Conservation (phyloP, 2,329 filamentous ascomycete genomes). For the Gnomoniopsis smithogilvyi region DNA sequence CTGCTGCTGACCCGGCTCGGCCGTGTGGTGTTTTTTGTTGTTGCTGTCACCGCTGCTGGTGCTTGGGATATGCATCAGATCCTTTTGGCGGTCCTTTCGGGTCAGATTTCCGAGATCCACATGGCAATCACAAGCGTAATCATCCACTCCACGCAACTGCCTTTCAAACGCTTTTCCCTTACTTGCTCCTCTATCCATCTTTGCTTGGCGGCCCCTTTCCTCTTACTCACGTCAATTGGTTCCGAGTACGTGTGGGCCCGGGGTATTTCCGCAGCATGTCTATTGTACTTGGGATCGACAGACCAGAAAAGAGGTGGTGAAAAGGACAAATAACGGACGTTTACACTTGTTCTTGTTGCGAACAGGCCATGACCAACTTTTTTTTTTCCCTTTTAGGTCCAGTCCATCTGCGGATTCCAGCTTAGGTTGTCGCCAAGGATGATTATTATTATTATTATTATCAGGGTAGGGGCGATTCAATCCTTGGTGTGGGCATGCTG, state of each 20-base stretch:
- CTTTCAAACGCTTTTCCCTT: neutral
- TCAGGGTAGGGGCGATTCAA: too few species aligned
- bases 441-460: too few species aligned
- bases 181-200: conserved; percentile 8
- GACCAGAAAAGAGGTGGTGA: too few species aligned
- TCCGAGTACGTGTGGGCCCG: neutral
- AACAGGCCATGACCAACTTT: too few species aligned
- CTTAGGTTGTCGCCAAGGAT: too few species aligned
- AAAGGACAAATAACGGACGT: too few species aligned
- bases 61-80: neutral
- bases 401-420: too few species aligned
- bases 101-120: conserved; percentile 18
- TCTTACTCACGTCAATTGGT: conserved; percentile 5
- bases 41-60: neutral
- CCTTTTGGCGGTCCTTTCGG: conserved; percentile 10
- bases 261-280: neutral
- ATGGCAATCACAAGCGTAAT: conserved; percentile 1
- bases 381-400: too few species aligned
- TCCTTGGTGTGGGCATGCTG: too few species aligned
- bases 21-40: neutral
- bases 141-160: conserved; percentile 6
- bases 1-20: neutral
- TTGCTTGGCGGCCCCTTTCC: conserved; percentile 1
- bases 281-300: too few species aligned
- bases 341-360: too few species aligned